phyloP scores from a whole-genome alignment of 805 yeast species.

The Barnettozyma sucrosica region DNA sequence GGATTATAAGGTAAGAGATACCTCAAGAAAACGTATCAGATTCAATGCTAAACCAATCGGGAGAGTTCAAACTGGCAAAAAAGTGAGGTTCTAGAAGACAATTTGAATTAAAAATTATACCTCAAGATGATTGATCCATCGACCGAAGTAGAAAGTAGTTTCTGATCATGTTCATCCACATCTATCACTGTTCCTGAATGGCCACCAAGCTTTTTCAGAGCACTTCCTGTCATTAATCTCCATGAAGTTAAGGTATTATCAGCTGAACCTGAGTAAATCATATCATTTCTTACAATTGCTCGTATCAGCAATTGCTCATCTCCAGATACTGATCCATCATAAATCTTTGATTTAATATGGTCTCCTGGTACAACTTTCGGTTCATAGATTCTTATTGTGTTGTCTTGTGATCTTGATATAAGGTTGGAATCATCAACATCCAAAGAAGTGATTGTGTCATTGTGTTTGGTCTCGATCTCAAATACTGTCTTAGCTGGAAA shows the following conservation, averaged over 20 bases:
- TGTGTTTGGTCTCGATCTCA: constrained; percentile 37
- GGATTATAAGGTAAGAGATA: not conserved
- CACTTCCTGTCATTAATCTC: constrained; percentile 47
- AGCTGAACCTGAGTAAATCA: constrained; percentile 56
- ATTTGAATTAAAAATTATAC: constrained; percentile 8
- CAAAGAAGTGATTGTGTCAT: constrained; percentile 53
- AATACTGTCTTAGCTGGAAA: constrained; percentile 37
- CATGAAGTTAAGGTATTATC: constrained; percentile 55
- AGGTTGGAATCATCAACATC: constrained; percentile 41
- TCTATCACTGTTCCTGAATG: constrained; percentile 60
- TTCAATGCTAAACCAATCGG: not conserved
- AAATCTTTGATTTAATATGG: constrained; percentile 40
- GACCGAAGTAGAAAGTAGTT: constrained; percentile 43
- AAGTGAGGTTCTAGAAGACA: not conserved
- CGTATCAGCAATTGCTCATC: constrained; percentile 48
- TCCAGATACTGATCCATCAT: constrained; percentile 53
- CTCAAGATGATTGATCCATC: constrained; percentile 54
- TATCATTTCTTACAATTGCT: constrained; percentile 36
- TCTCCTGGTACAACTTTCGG: constrained; percentile 31
- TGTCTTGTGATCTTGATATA: constrained; percentile 50
- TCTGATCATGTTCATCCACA: constrained; percentile 42
- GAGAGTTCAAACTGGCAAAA: not conserved
- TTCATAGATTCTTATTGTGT: constrained; percentile 51
- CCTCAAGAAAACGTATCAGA: not conserved
- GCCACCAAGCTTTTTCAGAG: constrained; percentile 47